Evolutionary conservation across 2,329 filamentous ascomycete genomes (phyloP), one percentile per base, ranked within the genome.

Genomic region (Paramyrothecium roridum): DNA sequence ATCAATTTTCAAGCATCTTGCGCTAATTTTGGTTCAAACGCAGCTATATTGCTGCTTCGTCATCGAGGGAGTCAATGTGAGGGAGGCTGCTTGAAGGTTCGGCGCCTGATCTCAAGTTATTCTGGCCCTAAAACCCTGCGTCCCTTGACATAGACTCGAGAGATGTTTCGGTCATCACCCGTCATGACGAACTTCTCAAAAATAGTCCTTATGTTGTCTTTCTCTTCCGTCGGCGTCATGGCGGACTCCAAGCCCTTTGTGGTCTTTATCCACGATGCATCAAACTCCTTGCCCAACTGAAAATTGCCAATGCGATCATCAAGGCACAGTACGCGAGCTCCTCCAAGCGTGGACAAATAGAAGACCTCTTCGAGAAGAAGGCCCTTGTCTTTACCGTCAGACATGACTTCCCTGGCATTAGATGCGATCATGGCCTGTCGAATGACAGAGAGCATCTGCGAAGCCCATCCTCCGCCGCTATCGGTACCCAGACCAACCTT

Each of bases 401-500:
- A 74, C 57, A 70, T 61, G 1, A 68, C 75, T 54, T 80, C 79
- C 2, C 73, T 65, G 1, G 80, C 78, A 56, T 79, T 77, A 3
- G 78, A 80, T 0, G 78, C 78, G 43, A 87, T 78, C 54, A 87
- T 75, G 0, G 84, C 80, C 59, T 84, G 79, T 10, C 82, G 73
- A 70, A 85, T 84, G 1, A 77, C 77, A 56, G 83, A 79, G 1
- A 86, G 71, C 63, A 88, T 86, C 11, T 78, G 81, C 6, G 76
- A 78, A 4, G 83, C 82, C 67, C 82, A 87, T 0, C 85, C 85
- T 30, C 84, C 86, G 2, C 84, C 84, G 47, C 79, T 82, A 59
- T 88, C 85, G 0, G 85, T 88, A 0, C 86, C 86, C 0, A 89
- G 69, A 0, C 86, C 86, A n/a, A 88, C 83, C 56, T 87, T 86